These are phyloP conservation scores for Boletellus sp. DNA, from an alignment of 1,284 basidiomycete species.

Conservation along the genomic window DNA sequence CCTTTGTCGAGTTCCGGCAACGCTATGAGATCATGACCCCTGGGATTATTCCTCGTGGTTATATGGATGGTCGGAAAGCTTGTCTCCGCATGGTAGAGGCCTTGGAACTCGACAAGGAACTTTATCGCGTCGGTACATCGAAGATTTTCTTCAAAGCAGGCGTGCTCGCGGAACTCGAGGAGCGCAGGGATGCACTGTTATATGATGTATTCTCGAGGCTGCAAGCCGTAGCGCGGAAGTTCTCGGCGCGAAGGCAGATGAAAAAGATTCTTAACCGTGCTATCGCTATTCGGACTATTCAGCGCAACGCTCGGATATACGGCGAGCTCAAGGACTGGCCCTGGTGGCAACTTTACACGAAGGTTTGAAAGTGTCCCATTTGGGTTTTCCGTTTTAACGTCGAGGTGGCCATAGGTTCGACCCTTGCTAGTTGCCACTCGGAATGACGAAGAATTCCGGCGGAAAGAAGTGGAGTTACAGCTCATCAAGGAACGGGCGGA, in stretches of 20 bases:
- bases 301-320: slow-evolving; percentile 91
- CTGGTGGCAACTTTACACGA: slow-evolving; percentile 99
- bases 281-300: slow-evolving; percentile 87
- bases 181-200: slow-evolving; percentile 82
- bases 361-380: slow-evolving; percentile 41
- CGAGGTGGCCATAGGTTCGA: slow-evolving; percentile 58
- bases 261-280: slow-evolving; percentile 95
- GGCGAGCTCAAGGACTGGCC: slow-evolving; percentile 91
- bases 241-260: slow-evolving; percentile 85
- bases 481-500: slow-evolving; percentile 83
- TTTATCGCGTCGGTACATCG: slow-evolving; percentile 91
- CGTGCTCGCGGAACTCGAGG: slow-evolving; percentile 96
- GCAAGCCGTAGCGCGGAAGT: slow-evolving; percentile 85
- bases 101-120: slow-evolving; percentile 81
- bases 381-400: background rate
- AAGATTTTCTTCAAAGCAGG: slow-evolving; percentile 99
- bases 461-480: slow-evolving; percentile 84
- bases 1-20: slow-evolving; percentile 96
- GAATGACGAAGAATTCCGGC: slow-evolving; percentile 87
- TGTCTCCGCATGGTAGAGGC: slow-evolving; percentile 91
- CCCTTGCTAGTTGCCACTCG: slow-evolving; percentile 91
- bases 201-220: slow-evolving; percentile 89
- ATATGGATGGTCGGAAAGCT: slow-evolving; percentile 96
- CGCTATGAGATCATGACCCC: slow-evolving; percentile 96
- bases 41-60: slow-evolving; percentile 87